Conservation (phyloP, 1,139 yeast species). For the Arxiozyma slooffiae region DNA sequence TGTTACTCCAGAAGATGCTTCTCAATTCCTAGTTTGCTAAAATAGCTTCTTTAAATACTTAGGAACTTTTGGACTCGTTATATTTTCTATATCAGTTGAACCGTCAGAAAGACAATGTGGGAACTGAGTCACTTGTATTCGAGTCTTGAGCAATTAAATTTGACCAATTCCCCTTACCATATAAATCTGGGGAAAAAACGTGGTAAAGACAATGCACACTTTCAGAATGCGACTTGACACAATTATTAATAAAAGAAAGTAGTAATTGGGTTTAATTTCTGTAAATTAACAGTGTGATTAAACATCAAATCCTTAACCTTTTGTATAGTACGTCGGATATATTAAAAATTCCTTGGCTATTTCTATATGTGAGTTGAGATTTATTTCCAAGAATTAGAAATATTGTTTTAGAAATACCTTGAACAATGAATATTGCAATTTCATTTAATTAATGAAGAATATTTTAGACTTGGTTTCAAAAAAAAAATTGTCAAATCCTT, state of each 20-base stretch:
- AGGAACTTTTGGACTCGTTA: not conserved
- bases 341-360: not conserved
- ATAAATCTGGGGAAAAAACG: constrained; percentile 59
- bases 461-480: constrained; percentile 42
- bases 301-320: not conserved
- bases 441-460: constrained; percentile 51
- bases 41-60: not conserved
- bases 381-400: not conserved
- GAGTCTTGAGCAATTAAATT: constrained; percentile 43
- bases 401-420: not conserved
- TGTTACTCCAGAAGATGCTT: not conserved
- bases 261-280: constrained; percentile 1
- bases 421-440: constrained; percentile 47
- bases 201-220: constrained; percentile 36
- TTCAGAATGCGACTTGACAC: not conserved
- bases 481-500: constrained; percentile 39
- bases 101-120: not conserved
- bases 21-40: not conserved
- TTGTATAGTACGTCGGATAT: not conserved
- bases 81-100: not conserved
- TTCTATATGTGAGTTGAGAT: not conserved
- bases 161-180: constrained; percentile 66
- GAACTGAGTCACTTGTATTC: not conserved
- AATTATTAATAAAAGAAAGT: constrained; percentile 1
- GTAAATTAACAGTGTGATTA: not conserved